Evolutionary conservation across 73 alveolate genomes (phyloP), one percentile per base, ranked within the genome.

Genomic region (Blepharisma japonicum): DNA sequence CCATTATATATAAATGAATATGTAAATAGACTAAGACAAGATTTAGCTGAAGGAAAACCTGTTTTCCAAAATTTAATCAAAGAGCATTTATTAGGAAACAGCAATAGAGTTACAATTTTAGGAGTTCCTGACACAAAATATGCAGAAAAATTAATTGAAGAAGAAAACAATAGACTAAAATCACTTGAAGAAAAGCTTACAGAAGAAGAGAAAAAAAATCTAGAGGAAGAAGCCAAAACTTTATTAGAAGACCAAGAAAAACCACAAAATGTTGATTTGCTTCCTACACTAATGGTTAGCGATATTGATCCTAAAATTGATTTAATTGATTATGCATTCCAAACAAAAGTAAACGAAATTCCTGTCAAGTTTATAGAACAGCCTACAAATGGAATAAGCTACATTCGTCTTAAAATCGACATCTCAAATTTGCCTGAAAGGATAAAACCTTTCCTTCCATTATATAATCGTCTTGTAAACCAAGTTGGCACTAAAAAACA

Each of bases 311-410:
- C 80, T 39, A 56, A 84, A 77, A 76, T 83, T 2, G 94, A 87
- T 48, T 78, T 70, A 7, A 83, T 85, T 23, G 88, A 88, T 11
- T 87, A 74, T 82, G 53, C 81, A 6, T 56, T 81, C 48, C 54
- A 76, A 55, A 21, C 32, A 45, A 66, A 71, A 23, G 53, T 53
- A 53, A 85, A 86, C 45, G 82, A 51, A 14, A 55, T 61, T 3
- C 38, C 68, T 20, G 51, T 68, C 11, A 77, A 49, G 45, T 77
- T 55, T 42, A 55, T 81, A 68, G 87, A 56, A 81, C 86, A 90
- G 53, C 94, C 94, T 25, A 93, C 98, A 0, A 93, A 93, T 79
- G 98, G 98, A 7, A 68, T 93, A 7, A 79, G 88, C 27, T 92
- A 87, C 66, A 50, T 93, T 6, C 77, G 96, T 76, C 71, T 93